phyloP scores from a whole-genome alignment of 176 grass and related monocot genomes.

The Oryza officinalis region DNA sequence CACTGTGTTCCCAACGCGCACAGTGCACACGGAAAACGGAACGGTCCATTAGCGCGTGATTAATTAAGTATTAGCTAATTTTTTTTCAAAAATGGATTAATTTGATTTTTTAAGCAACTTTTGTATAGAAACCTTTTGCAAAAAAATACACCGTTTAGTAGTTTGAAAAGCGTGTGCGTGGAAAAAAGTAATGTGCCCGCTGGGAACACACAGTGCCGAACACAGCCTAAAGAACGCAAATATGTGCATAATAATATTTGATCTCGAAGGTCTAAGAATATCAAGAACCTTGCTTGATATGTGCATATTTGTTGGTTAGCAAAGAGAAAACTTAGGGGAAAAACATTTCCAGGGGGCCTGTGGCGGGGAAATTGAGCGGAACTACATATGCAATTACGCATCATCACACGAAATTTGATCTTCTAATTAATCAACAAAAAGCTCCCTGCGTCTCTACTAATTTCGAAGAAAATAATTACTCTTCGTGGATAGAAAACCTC shows the following conservation, averaged over 20 bases:
- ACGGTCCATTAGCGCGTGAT: no score
- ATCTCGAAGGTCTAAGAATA: neutral
- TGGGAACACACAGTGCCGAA: no score
- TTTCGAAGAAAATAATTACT: neutral
- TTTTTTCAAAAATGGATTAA: no score
- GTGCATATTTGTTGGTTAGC: neutral
- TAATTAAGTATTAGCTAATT: no score
- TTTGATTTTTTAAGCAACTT: no score
- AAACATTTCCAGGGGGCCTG: neutral
- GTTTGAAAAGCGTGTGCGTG: no score
- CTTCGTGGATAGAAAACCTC: neutral
- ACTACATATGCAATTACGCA: neutral
- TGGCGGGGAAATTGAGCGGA: neutral
- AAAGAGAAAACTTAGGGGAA: neutral
- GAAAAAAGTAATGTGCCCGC: no score
- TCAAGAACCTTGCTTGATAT: neutral
- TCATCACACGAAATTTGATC: neutral
- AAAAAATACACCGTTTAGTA: no score
- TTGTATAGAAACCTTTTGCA: no score
- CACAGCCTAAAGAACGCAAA: neutral
- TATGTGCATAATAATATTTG: neutral
- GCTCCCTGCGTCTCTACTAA: neutral
- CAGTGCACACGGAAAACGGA: no score
- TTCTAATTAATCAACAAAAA: neutral
- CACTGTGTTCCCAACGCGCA: no score